Percentiles rank a stretch among this genome's conserved stretches.
Conservation (phyloP, 192 early-diverging fungal species). For the Spinellus fusiger region DNA sequence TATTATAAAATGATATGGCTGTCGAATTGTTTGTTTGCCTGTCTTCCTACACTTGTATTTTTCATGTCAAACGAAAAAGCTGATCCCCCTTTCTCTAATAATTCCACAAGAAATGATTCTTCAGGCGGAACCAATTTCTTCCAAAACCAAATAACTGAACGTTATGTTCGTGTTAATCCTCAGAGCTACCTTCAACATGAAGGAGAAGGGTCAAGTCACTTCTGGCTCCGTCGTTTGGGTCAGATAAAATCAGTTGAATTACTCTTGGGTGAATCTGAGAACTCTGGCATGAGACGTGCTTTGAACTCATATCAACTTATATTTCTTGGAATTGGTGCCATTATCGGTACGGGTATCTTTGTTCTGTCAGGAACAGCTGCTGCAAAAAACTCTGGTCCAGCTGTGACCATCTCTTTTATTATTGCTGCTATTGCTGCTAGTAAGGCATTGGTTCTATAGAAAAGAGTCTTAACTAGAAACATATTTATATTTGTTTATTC, state of each 20-base stretch:
- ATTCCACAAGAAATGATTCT: too few species aligned
- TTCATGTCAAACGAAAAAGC: too few species aligned
- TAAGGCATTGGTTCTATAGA: background rate
- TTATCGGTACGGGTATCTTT: constrained; percentile 35
- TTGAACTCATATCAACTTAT: constrained; percentile 13
- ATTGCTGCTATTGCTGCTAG: constrained; percentile 70
- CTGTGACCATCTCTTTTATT: constrained; percentile 74
- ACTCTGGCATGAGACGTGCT: constrained; percentile 17
- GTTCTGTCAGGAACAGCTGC: constrained; percentile 60
- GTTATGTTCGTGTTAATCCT: constrained; percentile 18
- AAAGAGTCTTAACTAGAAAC: background rate
- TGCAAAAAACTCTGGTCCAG: constrained; percentile 71
- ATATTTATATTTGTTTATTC: background rate
- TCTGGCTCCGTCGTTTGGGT: constrained; percentile 9
- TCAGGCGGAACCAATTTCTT: too few species aligned
- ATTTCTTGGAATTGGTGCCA: constrained; percentile 29
- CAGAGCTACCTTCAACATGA: constrained; percentile 19
- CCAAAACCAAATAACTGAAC: background rate
- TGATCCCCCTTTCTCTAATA: too few species aligned
- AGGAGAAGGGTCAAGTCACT: constrained; percentile 12
- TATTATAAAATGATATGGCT: too few species aligned
- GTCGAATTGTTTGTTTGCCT: too few species aligned
- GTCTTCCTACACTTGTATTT: too few species aligned
- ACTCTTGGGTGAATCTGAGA: constrained; percentile 13
- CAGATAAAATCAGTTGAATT: constrained; percentile 29